A percentile compares a stretch with the other conserved stretches of the same genome.
These are phyloP conservation scores for Axilococcus clingmanii DNA, from an alignment of 139 green algal genomes.

Conservation along the genomic window DNA sequence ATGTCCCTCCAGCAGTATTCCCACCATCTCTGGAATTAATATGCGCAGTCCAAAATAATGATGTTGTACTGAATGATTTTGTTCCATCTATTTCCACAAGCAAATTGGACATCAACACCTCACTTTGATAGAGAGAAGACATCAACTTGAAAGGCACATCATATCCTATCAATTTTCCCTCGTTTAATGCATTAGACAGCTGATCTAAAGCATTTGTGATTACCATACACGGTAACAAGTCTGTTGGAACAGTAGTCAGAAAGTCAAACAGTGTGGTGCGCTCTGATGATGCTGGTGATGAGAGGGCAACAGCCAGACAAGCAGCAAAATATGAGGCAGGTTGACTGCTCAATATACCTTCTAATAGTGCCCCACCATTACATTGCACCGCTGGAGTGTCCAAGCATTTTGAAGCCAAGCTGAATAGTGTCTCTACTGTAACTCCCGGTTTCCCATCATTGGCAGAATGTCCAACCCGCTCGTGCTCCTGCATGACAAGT, in stretches of 20 bases:
- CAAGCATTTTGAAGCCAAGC: constrained; percentile 6
- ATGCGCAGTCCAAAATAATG: too few relatives aligned
- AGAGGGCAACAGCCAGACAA: constrained; percentile 21
- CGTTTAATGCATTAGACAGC: constrained; percentile 8
- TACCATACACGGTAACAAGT: constrained; percentile 7
- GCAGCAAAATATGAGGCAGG: constrained; percentile 16
- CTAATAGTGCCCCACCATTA: constrained; percentile 11
- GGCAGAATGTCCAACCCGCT: too few relatives aligned
- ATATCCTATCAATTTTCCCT: not conserved
- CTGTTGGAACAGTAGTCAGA: constrained; percentile 16
- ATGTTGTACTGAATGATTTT: too few relatives aligned
- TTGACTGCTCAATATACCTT: constrained; percentile 18
- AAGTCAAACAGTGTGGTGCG: constrained; percentile 9
- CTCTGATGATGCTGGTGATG: not conserved
- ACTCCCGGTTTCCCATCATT: too few relatives aligned
- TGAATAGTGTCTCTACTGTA: constrained; percentile 18
- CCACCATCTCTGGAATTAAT: too few relatives aligned
- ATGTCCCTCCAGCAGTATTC: too few relatives aligned
- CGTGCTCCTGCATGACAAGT: constrained; percentile 6
- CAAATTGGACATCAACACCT: too few relatives aligned
- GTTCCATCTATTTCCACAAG: too few relatives aligned
- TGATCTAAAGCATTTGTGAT: constrained; percentile 8
- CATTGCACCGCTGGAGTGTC: constrained; percentile 9
- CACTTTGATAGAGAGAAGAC: too few relatives aligned
- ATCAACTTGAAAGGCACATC: constrained; percentile 11